A percentile compares a stretch with the other conserved stretches of the same genome.
These are phyloP conservation scores for Aspergillus sp. DNA, from an alignment of 2,329 filamentous ascomycete species.

Conservation along the genomic window DNA sequence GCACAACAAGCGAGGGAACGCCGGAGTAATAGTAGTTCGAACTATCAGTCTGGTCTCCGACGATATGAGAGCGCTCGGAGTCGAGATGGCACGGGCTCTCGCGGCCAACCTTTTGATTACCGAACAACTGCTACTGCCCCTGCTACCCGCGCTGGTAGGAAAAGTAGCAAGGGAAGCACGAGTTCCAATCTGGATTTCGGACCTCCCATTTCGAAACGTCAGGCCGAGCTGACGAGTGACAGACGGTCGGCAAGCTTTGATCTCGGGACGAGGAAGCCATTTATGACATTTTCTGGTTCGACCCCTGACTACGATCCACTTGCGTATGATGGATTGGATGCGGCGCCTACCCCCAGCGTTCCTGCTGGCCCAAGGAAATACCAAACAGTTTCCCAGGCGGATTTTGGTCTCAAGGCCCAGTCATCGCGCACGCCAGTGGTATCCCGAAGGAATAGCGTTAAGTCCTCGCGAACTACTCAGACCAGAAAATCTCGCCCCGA, in stretches of 20 bases:
- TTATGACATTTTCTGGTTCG: slow-evolving; percentile 45
- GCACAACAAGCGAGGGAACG: slow-evolving; percentile 55
- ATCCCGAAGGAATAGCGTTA: slow-evolving; percentile 49
- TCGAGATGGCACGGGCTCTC: slow-evolving; percentile 44
- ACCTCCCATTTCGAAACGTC: slow-evolving; percentile 47
- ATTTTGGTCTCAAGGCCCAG: slow-evolving; percentile 31
- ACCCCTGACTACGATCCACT: slow-evolving; percentile 35
- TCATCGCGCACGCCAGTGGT: slow-evolving; percentile 38
- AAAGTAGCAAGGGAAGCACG: slow-evolving; percentile 74
- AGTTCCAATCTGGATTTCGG: slow-evolving; percentile 78
- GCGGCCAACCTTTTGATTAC: slow-evolving; percentile 41
- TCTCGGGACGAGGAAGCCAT: slow-evolving; percentile 42
- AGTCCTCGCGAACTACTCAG: slow-evolving; percentile 46
- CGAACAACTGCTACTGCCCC: slow-evolving; percentile 31
- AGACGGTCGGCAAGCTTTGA: slow-evolving; percentile 53
- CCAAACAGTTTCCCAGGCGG: slow-evolving; percentile 47
- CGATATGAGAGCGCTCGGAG: slow-evolving; percentile 67
- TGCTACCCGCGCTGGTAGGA: slow-evolving; percentile 49
- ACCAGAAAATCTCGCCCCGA: slow-evolving; percentile 43
- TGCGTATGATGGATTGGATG: slow-evolving; percentile 65
- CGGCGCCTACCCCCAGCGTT: slow-evolving; percentile 83
- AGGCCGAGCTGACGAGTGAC: slow-evolving; percentile 37
- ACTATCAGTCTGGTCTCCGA: slow-evolving; percentile 64
- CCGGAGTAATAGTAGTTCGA: slow-evolving; percentile 81
- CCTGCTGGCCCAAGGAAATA: slow-evolving; percentile 74